A percentile compares a stretch with the other conserved stretches of the same genome.
These are phyloP conservation scores for Oryza rufipogon DNA, from an alignment of 176 grass and related monocot genomes.

Conservation along the genomic window DNA sequence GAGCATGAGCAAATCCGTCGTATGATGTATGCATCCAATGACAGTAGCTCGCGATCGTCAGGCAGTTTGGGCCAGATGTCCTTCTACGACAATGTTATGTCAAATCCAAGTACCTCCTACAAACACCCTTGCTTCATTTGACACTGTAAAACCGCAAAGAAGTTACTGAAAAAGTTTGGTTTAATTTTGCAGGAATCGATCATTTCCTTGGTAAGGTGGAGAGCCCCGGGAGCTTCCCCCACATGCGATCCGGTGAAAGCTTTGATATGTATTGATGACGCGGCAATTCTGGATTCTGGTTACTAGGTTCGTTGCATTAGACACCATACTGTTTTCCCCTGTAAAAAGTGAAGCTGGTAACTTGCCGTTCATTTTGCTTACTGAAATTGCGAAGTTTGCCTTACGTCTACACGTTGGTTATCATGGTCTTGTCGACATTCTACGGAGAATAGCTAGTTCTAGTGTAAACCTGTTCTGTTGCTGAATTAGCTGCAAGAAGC, in stretches of 20 bases:
- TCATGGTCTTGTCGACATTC: slow-evolving; percentile 25
- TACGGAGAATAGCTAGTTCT: slow-evolving; percentile 17
- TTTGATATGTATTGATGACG: slow-evolving; percentile 85
- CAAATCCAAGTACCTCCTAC: slow-evolving; percentile 60
- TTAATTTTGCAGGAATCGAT: slow-evolving; percentile 64
- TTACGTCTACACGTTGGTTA: background rate
- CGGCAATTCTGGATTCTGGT: background rate
- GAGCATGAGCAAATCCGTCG: slow-evolving; percentile 44
- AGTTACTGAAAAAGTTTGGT: slow-evolving; percentile 8
- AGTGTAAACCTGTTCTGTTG: slow-evolving; percentile 13
- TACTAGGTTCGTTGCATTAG: background rate
- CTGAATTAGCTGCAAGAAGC: slow-evolving; percentile 34
- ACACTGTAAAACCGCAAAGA: background rate
- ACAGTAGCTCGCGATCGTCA: slow-evolving; percentile 52
- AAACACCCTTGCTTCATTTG: background rate
- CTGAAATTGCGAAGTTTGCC: slow-evolving; percentile 12
- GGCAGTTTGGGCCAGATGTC: slow-evolving; percentile 67
- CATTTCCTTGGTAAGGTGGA: slow-evolving; percentile 71
- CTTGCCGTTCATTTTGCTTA: slow-evolving; percentile 22
- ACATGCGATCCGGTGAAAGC: slow-evolving; percentile 53
- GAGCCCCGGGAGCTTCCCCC: slow-evolving; percentile 54
- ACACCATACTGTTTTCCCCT: background rate
- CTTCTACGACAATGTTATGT: slow-evolving; percentile 74
- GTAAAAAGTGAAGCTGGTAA: slow-evolving; percentile 38
- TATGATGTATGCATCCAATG: slow-evolving; percentile 59